Percentiles rank a stretch among this genome's conserved stretches.
Conservation (phyloP, 139 green algal genomes). For the Eudorina sp. region DNA sequence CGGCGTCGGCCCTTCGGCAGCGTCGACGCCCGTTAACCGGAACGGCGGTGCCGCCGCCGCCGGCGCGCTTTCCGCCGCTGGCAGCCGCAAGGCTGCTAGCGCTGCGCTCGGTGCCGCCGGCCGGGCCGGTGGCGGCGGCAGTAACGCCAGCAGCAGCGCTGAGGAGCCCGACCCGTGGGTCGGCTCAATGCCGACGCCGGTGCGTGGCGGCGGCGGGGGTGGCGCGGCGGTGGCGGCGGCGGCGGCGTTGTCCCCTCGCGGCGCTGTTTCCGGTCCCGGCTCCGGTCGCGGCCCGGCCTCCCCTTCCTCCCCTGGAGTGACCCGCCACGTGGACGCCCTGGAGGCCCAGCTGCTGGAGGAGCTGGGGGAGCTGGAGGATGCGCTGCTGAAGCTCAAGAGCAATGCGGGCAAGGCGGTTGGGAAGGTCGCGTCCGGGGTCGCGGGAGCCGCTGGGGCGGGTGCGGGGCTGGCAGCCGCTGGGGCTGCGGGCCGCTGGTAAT, state of each 20-base stretch:
- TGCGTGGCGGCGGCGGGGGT: neutral
- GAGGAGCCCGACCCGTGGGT: too few species aligned
- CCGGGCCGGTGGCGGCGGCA: neutral
- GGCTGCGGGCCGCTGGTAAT: too few species aligned
- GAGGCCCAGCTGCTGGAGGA: constrained; percentile 33
- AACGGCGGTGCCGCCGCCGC: too few species aligned
- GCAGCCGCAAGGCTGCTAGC: too few species aligned
- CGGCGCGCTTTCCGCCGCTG: too few species aligned
- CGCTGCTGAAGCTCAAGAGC: neutral
- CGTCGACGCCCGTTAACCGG: too few species aligned
- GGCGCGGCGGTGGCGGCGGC: neutral
- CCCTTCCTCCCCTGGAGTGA: neutral
- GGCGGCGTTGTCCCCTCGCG: neutral
- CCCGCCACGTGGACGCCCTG: neutral
- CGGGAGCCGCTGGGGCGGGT: too few species aligned
- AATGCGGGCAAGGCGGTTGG: neutral
- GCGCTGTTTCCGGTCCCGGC: neutral
- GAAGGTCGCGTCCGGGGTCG: too few species aligned
- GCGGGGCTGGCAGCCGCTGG: too few species aligned
- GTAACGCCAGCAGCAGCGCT: neutral
- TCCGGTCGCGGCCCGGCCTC: neutral
- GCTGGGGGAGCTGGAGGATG: constrained; percentile 41
- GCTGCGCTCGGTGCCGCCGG: too few species aligned
- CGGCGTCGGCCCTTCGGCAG: neutral
- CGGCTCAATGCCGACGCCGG: too few species aligned